Percentiles rank a stretch among this genome's conserved stretches.
Conservation (phyloP, 257 asterid species). For the Orobanche coerulescens region DNA sequence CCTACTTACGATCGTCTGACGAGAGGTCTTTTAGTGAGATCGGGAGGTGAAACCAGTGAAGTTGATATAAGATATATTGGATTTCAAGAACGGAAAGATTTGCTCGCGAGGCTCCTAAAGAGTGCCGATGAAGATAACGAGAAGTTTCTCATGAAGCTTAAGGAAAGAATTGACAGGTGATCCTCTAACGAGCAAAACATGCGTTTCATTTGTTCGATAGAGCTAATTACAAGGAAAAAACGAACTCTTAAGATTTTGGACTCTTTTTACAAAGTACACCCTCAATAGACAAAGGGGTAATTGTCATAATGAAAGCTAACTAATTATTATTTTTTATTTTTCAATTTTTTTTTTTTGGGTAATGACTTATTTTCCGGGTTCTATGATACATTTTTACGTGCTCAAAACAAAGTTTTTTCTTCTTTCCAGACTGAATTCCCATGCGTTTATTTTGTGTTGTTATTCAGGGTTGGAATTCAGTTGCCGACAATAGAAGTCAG, state of each 20-base stretch:
- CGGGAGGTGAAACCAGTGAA: conserved; percentile 23
- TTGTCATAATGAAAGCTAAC: background rate
- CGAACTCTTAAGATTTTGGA: background rate
- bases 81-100: conserved; percentile 25
- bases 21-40: conserved; percentile 28
- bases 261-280: too few relatives aligned
- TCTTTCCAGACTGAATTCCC: background rate
- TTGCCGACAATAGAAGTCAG: conserved; percentile 34
- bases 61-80: conserved; percentile 32
- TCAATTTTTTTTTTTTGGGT: background rate
- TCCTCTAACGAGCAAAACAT: background rate
- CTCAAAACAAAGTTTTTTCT: background rate
- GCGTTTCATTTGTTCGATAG: background rate
- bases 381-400: background rate
- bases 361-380: background rate
- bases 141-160: conserved; percentile 36
- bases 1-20: conserved; percentile 32
- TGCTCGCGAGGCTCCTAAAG: conserved; percentile 32
- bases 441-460: background rate
- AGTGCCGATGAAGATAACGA: conserved; percentile 32
- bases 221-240: background rate
- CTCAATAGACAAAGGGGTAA: background rate
- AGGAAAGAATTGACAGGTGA: conserved; percentile 40
- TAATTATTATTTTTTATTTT: background rate
- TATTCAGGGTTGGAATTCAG: conserved; percentile 35